Conservation (phyloP, 768 basidiomycete species). For the Hericium alpestre region DNA sequence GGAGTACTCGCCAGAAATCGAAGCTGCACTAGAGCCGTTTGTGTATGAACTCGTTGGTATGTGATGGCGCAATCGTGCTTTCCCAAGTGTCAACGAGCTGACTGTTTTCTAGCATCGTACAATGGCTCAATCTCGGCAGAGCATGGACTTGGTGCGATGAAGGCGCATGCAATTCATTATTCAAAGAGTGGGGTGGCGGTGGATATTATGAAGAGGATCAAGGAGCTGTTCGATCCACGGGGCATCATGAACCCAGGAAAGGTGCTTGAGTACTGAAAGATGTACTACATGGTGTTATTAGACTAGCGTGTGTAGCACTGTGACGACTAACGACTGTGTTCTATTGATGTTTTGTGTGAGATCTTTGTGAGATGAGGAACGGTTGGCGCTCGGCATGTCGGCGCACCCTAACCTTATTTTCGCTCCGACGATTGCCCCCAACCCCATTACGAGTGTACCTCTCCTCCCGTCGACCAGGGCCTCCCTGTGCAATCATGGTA, state of each 20-base stretch:
- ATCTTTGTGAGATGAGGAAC: background rate
- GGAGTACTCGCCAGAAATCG: slow-evolving; percentile 72
- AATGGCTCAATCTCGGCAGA: slow-evolving; percentile 93
- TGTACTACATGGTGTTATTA: background rate
- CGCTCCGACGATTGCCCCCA: slow-evolving; percentile 16
- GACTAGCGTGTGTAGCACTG: background rate
- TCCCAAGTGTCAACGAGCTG: background rate
- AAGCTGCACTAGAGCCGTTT: slow-evolving; percentile 86
- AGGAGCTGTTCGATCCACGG: slow-evolving; percentile 77
- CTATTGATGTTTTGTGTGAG: background rate
- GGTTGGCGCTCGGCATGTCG: background rate
- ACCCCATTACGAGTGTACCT: slow-evolving; percentile 15
- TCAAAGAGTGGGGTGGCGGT: slow-evolving; percentile 75
- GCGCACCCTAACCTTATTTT: slow-evolving; percentile 16
- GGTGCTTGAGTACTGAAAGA: slow-evolving; percentile 34
- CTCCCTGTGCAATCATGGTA: slow-evolving; percentile 5
- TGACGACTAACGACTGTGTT: background rate
- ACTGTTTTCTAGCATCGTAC: slow-evolving; percentile 43
- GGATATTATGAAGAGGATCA: slow-evolving; percentile 84
- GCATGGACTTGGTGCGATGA: slow-evolving; percentile 95
- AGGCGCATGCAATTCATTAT: slow-evolving; percentile 81
- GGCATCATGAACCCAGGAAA: slow-evolving; percentile 93
- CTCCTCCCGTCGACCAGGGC: background rate
- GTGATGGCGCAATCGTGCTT: slow-evolving; percentile 18
- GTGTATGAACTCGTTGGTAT: slow-evolving; percentile 83